Conservation (phyloP, 2,329 filamentous ascomycete genomes). For the Celoporthe dispersa region DNA sequence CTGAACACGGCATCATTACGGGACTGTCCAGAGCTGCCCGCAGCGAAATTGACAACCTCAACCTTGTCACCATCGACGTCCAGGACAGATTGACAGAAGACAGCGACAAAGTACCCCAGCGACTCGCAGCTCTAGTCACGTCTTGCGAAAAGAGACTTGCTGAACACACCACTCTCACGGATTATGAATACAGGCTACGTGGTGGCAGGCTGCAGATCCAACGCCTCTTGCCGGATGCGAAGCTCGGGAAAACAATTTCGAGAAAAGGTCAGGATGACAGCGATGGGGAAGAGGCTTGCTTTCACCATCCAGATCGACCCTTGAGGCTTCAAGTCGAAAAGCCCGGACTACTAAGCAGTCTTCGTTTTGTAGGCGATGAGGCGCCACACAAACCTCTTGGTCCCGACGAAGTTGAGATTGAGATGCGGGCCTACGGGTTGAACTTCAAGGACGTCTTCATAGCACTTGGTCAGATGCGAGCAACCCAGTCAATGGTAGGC, state of each 20-base stretch:
- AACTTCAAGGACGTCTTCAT: slow-evolving; percentile 45
- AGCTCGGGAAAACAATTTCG: neutral
- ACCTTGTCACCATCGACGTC: neutral
- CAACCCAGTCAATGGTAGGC: slow-evolving; percentile 37
- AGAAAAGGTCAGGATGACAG: neutral
- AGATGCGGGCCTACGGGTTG: slow-evolving; percentile 35
- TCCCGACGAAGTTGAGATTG: slow-evolving; percentile 32
- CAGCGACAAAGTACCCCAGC: neutral
- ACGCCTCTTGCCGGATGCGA: neutral
- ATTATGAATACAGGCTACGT: neutral
- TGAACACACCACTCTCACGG: neutral
- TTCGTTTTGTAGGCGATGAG: slow-evolving; percentile 25
- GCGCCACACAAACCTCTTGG: slow-evolving; percentile 6
- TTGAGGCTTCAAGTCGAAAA: slow-evolving; percentile 19
- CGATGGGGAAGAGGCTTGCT: neutral
- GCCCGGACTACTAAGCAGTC: slow-evolving; percentile 22
- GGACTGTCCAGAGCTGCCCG: neutral
- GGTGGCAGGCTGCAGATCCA: neutral
- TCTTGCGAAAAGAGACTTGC: neutral
- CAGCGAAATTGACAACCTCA: neutral
- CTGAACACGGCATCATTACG: neutral
- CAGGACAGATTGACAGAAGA: neutral
- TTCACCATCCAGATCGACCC: neutral
- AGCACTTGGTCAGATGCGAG: slow-evolving; percentile 39
- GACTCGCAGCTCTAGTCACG: neutral